Conservation (phyloP, 345 rosid genomes). For the Crucihimalaya himalaica region DNA sequence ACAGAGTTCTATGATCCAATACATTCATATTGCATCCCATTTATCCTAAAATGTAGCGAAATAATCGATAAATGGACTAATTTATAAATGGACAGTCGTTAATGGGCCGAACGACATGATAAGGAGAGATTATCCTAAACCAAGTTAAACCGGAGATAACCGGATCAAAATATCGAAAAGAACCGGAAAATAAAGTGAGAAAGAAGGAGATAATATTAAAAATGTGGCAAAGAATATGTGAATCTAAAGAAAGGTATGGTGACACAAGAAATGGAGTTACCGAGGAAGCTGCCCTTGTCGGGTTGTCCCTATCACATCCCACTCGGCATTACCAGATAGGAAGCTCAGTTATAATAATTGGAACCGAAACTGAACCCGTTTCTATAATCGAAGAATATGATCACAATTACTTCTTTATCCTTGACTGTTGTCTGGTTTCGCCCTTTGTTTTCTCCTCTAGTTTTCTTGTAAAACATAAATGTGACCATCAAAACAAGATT, state of each 20-base stretch:
- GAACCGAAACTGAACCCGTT: not conserved
- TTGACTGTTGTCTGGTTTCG: not conserved
- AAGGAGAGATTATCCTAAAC: not conserved
- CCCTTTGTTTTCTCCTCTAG: conserved; percentile 6
- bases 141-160: not conserved
- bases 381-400: not conserved
- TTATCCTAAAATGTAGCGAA: not conserved
- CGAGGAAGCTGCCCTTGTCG: conserved; percentile 37
- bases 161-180: not conserved
- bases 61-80: conserved; percentile 12
- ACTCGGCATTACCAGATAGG: conserved; percentile 22
- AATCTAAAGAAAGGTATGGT: not conserved
- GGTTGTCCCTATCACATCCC: conserved; percentile 22
- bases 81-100: not conserved
- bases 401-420: not conserved
- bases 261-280: conserved; percentile 27
- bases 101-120: not conserved
- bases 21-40: not conserved
- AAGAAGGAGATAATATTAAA: conserved; percentile 8
- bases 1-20: not conserved
- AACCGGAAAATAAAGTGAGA: conserved; percentile 7
- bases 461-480: not conserved
- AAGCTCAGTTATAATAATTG: conserved; percentile 10
- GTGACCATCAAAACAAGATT: no score
- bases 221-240: not conserved